Conservation (phyloP, 2,329 filamentous ascomycete genomes). For the Lachnellula suecica region DNA sequence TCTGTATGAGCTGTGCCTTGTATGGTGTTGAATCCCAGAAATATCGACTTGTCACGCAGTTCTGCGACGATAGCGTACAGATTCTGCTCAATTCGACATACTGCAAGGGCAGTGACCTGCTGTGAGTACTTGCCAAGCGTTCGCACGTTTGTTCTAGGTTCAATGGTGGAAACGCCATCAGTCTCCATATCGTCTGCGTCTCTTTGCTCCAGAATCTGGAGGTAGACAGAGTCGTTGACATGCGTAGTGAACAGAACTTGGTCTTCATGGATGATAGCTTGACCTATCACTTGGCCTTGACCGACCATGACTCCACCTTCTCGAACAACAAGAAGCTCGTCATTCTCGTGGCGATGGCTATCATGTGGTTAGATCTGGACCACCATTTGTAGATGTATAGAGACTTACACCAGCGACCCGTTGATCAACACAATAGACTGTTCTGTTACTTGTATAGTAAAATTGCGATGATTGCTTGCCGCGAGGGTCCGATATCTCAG, state of each 20-base stretch:
- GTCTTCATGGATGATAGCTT: conserved; percentile 23
- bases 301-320: conserved; percentile 6
- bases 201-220: conserved; percentile 19
- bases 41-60: conserved; percentile 10
- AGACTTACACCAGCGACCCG: conserved; percentile 18
- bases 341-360: conserved; percentile 13
- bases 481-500: conserved; percentile 51
- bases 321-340: conserved; percentile 13
- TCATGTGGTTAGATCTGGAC: conserved; percentile 5
- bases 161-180: conserved; percentile 1
- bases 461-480: conserved; percentile 37
- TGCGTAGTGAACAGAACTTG: conserved; percentile 26
- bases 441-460: conserved; percentile 56
- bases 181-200: conserved; percentile 10
- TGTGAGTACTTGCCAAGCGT: conserved; percentile 16
- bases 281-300: conserved; percentile 16
- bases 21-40: conserved; percentile 21
- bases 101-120: conserved; percentile 18
- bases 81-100: conserved; percentile 9
- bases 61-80: conserved; percentile 22
- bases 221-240: conserved; percentile 11
- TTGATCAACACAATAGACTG: conserved; percentile 29
- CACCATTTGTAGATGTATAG: neutral
- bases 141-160: conserved; percentile 8
- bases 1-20: conserved; percentile 1